A percentile compares a stretch with the other conserved stretches of the same genome.
phyloP scores from a whole-genome alignment of 192 early-diverging fungal genomes.

The Coemansia asiatica region DNA sequence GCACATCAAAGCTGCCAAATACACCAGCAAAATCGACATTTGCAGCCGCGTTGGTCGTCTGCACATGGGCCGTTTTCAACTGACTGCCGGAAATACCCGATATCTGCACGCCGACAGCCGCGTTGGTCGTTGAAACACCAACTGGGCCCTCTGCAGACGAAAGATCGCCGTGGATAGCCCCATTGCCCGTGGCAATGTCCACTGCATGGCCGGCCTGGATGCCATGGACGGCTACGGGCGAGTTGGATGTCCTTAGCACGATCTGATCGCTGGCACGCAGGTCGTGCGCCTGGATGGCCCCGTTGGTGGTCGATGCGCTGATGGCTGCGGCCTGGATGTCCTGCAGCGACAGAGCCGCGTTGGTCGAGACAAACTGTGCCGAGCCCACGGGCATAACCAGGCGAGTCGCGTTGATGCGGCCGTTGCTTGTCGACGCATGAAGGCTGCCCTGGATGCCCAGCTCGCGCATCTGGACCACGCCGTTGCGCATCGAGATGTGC shows the following conservation, averaged over 20 bases:
- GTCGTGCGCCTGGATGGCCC: constrained; percentile 10
- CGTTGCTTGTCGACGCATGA: constrained; percentile 18
- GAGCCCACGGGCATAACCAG: background rate
- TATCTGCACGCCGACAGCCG: constrained; percentile 6
- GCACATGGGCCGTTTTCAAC: background rate
- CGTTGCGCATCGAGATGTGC: constrained; percentile 10
- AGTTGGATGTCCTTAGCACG: constrained; percentile 10
- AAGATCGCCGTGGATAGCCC: constrained; percentile 13
- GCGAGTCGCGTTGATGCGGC: constrained; percentile 17
- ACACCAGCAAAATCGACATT: constrained; percentile 7
- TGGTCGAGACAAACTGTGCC: constrained; percentile 3
- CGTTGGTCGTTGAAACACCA: constrained; percentile 10
- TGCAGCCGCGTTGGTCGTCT: constrained; percentile 21
- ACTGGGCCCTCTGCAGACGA: background rate
- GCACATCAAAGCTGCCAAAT: constrained; percentile 25
- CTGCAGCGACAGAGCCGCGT: constrained; percentile 12
- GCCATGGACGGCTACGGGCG: constrained; percentile 1
- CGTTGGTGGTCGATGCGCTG: constrained; percentile 19
- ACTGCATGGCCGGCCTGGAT: background rate
- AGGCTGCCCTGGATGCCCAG: constrained; percentile 8
- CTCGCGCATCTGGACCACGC: constrained; percentile 21
- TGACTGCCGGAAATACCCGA: background rate
- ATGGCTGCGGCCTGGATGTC: background rate
- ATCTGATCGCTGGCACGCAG: background rate
- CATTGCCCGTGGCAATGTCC: constrained; percentile 15